These are phyloP conservation scores for Marasmius sp. DNA, from an alignment of 1,284 basidiomycete genomes.

Conservation along the genomic window DNA sequence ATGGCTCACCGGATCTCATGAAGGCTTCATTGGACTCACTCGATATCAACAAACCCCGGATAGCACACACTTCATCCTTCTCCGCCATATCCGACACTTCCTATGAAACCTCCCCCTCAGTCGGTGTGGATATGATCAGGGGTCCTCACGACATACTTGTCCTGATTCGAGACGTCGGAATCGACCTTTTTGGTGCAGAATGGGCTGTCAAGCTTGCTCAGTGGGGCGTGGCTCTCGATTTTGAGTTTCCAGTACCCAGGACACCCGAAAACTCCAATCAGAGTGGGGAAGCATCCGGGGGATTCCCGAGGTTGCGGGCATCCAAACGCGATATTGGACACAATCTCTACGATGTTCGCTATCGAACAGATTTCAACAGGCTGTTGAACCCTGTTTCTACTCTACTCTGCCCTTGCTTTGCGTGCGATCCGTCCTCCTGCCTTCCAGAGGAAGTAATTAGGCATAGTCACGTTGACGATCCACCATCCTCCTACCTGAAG, in stretches of 20 bases:
- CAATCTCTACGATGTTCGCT: constrained; percentile 63
- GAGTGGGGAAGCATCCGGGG: neutral
- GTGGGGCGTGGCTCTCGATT: constrained; percentile 73
- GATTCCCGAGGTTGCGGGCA: constrained; percentile 11
- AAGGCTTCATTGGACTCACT: neutral
- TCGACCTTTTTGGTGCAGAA: constrained; percentile 72
- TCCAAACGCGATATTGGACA: constrained; percentile 55
- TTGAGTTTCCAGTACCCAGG: constrained; percentile 69
- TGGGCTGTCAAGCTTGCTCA: constrained; percentile 70
- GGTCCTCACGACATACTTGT: constrained; percentile 76
- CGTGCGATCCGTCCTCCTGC: constrained; percentile 57
- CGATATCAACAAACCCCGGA: neutral
- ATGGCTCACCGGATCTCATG: neutral
- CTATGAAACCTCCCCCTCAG: constrained; percentile 58
- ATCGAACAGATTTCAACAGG: constrained; percentile 56
- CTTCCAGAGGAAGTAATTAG: constrained; percentile 30
- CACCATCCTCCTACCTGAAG: neutral
- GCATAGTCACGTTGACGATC: constrained; percentile 50
- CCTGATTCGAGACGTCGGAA: constrained; percentile 61
- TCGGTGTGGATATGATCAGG: constrained; percentile 21
- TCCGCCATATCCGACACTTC: constrained; percentile 31
- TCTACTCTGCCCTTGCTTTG: constrained; percentile 52
- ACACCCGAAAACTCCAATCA: constrained; percentile 22
- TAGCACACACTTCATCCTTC: constrained; percentile 49
- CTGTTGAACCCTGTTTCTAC: neutral